phyloP scores from a whole-genome alignment of 768 basidiomycete genomes.

The Trametes villosa region DNA sequence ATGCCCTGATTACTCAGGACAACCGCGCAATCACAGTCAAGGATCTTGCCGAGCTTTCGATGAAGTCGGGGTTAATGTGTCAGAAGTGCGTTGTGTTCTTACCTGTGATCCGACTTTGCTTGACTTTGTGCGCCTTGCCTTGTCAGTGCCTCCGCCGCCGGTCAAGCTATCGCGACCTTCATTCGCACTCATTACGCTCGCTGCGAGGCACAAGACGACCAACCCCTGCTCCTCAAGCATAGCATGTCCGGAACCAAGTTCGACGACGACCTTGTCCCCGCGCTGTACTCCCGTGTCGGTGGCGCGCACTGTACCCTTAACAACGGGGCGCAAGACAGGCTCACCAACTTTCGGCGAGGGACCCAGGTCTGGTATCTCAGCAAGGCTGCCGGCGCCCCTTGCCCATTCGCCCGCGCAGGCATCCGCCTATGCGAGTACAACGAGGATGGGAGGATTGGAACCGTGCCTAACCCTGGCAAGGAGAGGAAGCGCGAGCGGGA shows the following conservation, averaged over 20 bases:
- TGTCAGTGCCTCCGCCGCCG: slow-evolving; percentile 71
- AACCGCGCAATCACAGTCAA: slow-evolving; percentile 88
- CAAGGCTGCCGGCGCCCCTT: slow-evolving; percentile 72
- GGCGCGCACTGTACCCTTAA: slow-evolving; percentile 56
- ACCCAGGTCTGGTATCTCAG: slow-evolving; percentile 84
- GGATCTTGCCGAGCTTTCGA: slow-evolving; percentile 75
- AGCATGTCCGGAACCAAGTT: slow-evolving; percentile 69
- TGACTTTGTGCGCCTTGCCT: slow-evolving; percentile 16
- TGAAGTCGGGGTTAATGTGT: slow-evolving; percentile 66
- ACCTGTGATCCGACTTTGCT: slow-evolving; percentile 5
- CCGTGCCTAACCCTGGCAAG: slow-evolving; percentile 30
- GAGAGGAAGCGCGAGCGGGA: slow-evolving; percentile 39
- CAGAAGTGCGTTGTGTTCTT: slow-evolving; percentile 63
- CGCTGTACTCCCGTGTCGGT: slow-evolving; percentile 69
- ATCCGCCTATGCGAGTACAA: slow-evolving; percentile 72
- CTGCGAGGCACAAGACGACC: slow-evolving; percentile 71
- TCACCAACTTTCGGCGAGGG: slow-evolving; percentile 77
- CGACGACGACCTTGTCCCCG: slow-evolving; percentile 77
- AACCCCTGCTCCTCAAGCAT: slow-evolving; percentile 75
- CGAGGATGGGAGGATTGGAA: slow-evolving; percentile 49
- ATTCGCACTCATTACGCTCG: slow-evolving; percentile 74
- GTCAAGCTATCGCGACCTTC: slow-evolving; percentile 84
- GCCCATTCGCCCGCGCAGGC: slow-evolving; percentile 76
- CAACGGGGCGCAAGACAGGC: slow-evolving; percentile 39
- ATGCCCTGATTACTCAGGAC: slow-evolving; percentile 47